phyloP scores from a whole-genome alignment of 2,329 filamentous ascomycete species.

The Calonectria fujianensis region DNA sequence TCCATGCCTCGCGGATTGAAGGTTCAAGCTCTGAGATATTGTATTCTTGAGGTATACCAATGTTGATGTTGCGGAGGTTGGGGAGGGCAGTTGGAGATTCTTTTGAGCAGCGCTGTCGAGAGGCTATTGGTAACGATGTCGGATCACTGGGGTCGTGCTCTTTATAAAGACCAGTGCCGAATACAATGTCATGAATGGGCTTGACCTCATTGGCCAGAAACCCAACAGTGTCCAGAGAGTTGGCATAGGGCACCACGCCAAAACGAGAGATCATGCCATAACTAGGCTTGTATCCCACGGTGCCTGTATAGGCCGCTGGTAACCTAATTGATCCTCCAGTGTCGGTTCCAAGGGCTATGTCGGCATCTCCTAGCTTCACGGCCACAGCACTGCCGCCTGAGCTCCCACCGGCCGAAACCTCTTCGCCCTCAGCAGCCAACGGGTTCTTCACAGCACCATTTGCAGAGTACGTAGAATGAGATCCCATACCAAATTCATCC shows the following conservation, averaged over 20 bases:
- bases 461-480: conserved; percentile 83
- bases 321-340: conserved; percentile 93
- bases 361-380: conserved; percentile 77
- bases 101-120: conserved; percentile 70
- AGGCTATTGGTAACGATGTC: conserved; percentile 77
- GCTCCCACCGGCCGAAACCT: conserved; percentile 87
- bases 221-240: conserved; percentile 93
- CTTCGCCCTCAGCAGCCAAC: conserved; percentile 57
- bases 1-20: conserved; percentile 82
- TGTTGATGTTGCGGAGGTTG: conserved; percentile 62
- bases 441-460: conserved; percentile 79
- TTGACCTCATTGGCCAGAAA: conserved; percentile 76
- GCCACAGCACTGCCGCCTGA: conserved; percentile 95
- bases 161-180: conserved; percentile 68
- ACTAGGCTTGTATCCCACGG: conserved; percentile 91
- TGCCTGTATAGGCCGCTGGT: conserved; percentile 89
- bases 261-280: conserved; percentile 91
- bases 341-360: conserved; percentile 89
- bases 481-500: conserved; percentile 98
- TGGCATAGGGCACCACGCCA: conserved; percentile 93
- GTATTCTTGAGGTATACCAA: conserved; percentile 84
- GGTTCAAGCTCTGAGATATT: conserved; percentile 88
- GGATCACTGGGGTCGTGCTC: conserved; percentile 83
- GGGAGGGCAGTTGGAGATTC: conserved; percentile 51
- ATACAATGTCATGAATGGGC: conserved; percentile 70